Conservation (phyloP, 2,329 filamentous ascomycete genomes). For the Verticillium longisporum region DNA sequence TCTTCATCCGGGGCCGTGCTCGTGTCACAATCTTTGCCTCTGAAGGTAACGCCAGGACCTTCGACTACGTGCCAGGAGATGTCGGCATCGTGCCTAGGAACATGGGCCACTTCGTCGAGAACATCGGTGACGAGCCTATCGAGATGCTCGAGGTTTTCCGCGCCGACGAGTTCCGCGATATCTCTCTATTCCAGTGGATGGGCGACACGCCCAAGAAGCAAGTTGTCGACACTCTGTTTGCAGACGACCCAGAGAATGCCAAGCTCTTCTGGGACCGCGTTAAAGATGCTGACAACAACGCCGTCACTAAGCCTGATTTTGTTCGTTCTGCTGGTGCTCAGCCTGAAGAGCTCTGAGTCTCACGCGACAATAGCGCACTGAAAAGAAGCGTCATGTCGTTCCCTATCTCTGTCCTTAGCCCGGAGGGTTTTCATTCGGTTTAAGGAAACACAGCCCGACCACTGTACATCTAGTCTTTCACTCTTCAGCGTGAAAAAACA, state of each 20-base stretch:
- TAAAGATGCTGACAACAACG: conserved; percentile 54
- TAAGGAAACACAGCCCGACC: not conserved
- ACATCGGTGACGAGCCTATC: conserved; percentile 67
- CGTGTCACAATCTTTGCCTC: conserved; percentile 69
- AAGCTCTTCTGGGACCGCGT: conserved; percentile 57
- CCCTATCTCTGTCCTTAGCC: not conserved
- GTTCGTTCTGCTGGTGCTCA: not conserved
- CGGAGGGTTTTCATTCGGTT: not conserved
- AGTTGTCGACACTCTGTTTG: conserved; percentile 61
- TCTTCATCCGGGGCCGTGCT: conserved; percentile 66
- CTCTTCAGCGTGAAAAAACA: too few species aligned
- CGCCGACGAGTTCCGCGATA: conserved; percentile 64
- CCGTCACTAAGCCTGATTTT: conserved; percentile 29
- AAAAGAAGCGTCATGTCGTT: not conserved
- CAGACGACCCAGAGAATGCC: conserved; percentile 53
- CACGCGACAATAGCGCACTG: not conserved
- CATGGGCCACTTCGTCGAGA: conserved; percentile 79
- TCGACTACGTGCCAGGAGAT: conserved; percentile 69
- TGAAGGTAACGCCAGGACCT: conserved; percentile 62
- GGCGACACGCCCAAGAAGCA: conserved; percentile 62
- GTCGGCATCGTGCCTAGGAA: conserved; percentile 71
- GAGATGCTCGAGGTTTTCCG: conserved; percentile 73
- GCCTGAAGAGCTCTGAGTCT: not conserved
- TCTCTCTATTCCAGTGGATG: conserved; percentile 71
- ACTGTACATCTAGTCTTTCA: not conserved